phyloP scores from a whole-genome alignment of 768 basidiomycete species.

The Russula abietina region DNA sequence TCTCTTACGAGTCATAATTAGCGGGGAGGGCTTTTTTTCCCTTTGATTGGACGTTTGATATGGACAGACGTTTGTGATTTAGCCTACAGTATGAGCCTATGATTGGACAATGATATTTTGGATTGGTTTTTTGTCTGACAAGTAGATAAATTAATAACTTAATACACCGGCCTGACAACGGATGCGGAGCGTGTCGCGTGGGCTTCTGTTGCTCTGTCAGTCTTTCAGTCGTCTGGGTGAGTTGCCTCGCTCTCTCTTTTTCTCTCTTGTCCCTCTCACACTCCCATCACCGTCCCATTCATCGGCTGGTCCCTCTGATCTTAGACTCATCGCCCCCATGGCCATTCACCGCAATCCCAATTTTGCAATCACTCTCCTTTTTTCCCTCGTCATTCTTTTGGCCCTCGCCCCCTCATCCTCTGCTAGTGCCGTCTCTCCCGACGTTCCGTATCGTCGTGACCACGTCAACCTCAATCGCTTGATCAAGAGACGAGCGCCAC shows the following conservation, averaged over 20 bases:
- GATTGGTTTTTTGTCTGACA: neutral
- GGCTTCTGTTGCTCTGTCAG: neutral
- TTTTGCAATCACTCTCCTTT: conserved; percentile 57
- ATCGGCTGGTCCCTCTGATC: conserved; percentile 20
- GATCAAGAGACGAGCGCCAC: conserved; percentile 56
- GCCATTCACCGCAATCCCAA: conserved; percentile 40
- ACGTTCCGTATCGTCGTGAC: conserved; percentile 42
- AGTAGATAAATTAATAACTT: neutral
- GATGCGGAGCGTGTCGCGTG: too few relatives aligned
- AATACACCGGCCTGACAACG: neutral
- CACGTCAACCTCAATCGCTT: conserved; percentile 58
- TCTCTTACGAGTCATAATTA: conserved; percentile 70
- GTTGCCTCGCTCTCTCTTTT: neutral
- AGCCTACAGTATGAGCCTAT: too few relatives aligned
- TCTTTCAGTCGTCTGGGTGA: neutral
- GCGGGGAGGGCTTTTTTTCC: neutral
- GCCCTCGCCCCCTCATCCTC: conserved; percentile 39
- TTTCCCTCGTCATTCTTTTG: conserved; percentile 51
- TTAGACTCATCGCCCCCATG: conserved; percentile 39
- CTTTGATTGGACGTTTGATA: neutral
- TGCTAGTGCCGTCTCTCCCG: conserved; percentile 41
- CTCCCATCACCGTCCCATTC: neutral
- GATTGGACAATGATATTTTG: neutral
- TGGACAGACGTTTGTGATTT: neutral
- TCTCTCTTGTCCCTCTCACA: neutral